Base-by-base conservation (phyloP, 2,329 filamentous ascomycete species). In the Xylaria sp. region DNA sequence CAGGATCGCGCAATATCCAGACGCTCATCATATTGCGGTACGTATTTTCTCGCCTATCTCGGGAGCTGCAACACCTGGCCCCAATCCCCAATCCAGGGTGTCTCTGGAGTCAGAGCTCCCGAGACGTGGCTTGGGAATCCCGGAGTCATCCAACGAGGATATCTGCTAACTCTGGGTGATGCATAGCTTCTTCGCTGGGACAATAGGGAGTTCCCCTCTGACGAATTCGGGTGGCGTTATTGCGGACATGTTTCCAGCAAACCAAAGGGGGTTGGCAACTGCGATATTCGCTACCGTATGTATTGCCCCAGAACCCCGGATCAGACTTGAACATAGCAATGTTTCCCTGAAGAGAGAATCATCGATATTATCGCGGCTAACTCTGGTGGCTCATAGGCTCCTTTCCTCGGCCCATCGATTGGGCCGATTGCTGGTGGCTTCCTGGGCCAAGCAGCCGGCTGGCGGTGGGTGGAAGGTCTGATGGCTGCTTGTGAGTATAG, bases 401-500 rank as follows among this genome's bases (percentile, higher is more conserved):
- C 87, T 0, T 89, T 88, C 68, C 74, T 90, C 51, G 87, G 87
- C 1, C 85, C 87, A 0, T 81, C 75, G 72, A 50, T 82, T 74
- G 66, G 87, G 0, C 88, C 88, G 1, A 84, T 90, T 42, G 80
- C 82, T 6, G 85, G 85, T 57, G 86, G 86, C 2, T 91, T 90
- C 68, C 72, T 89, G 1, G 83, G 84, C 8, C 78, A 85, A 67
- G 76, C 78, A 2, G 79, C 78, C 13, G 86, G 86, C 16, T 90
- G 88, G 88, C 76, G 85, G 63, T 90, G 87, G 88, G 81, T 90
- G 19, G 79, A 86, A 71, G 86, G 85, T 2, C 72, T 89, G 7
- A 79, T 88, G 72, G 80, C 83, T 44, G 81, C 82, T 55, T 86
- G 29, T 34, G 29, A 34, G 29, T 34, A 34, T 34, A n/a, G 8